These are phyloP conservation scores for Magnusiomyces tetraspermus DNA, from an alignment of 1,139 yeast genomes.

Conservation along the genomic window DNA sequence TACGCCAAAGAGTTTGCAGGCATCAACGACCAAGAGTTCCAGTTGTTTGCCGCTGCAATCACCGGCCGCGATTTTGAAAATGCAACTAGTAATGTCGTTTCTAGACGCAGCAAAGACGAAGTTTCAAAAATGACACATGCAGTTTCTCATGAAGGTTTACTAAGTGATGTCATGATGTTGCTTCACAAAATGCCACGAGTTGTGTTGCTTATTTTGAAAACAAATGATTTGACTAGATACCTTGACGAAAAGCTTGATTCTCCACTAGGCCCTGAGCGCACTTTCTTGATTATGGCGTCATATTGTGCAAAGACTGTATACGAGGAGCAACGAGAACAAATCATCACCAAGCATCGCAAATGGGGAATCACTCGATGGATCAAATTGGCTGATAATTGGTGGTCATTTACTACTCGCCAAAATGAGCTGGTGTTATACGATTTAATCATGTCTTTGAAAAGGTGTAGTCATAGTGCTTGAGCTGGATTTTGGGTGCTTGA, in stretches of 20 bases:
- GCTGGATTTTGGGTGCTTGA: no score
- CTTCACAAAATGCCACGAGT: conserved; percentile 75
- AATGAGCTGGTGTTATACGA: conserved; percentile 53
- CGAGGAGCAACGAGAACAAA: conserved; percentile 47
- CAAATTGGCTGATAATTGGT: conserved; percentile 35
- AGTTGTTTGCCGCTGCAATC: conserved; percentile 82
- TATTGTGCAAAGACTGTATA: conserved; percentile 81
- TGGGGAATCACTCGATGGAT: conserved; percentile 13
- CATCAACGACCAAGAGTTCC: conserved; percentile 69
- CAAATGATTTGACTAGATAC: conserved; percentile 85
- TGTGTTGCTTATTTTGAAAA: conserved; percentile 76
- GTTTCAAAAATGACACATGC: conserved; percentile 56
- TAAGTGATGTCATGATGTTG: conserved; percentile 71
- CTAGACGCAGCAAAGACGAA: conserved; percentile 48
- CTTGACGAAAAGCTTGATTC: conserved; percentile 74
- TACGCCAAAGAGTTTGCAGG: conserved; percentile 77
- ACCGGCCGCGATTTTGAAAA: conserved; percentile 77
- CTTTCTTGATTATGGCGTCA: conserved; percentile 79
- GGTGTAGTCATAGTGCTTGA: conserved; percentile 7
- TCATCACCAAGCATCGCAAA: conserved; percentile 24
- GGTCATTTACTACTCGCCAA: conserved; percentile 42
- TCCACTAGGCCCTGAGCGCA: conserved; percentile 85
- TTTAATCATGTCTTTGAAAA: conserved; percentile 30
- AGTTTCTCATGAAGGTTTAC: conserved; percentile 44
- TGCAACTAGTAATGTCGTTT: conserved; percentile 55